Evolutionary conservation across 495 filamentous ascomycete genomes (phyloP).

Genomic region (Podospora pseudopauciseta): DNA sequence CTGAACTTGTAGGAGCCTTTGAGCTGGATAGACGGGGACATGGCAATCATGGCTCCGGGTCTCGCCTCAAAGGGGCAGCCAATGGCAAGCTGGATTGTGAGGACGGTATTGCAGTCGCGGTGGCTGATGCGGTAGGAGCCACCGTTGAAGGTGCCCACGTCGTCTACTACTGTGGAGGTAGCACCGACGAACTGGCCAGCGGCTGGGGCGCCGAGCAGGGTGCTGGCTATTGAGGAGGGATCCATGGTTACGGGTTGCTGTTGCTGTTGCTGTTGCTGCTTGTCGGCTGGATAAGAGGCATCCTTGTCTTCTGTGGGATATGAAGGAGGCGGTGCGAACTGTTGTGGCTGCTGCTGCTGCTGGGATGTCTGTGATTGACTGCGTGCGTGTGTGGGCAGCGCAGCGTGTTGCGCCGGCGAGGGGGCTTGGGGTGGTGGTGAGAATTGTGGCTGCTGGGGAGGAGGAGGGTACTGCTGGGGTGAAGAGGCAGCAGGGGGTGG

Average conservation of each 20-base stretch:
- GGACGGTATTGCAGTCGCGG: constrained; percentile 80
- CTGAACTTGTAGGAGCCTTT: constrained; percentile 77
- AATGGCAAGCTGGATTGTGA: constrained; percentile 86
- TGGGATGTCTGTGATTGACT: constrained; percentile 27
- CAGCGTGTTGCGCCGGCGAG: constrained; percentile 18
- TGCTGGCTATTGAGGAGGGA: constrained; percentile 26
- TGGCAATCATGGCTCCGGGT: constrained; percentile 88
- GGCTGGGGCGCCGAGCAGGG: constrained; percentile 32
- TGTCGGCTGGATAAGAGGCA: constrained; percentile 5
- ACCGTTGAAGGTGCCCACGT: constrained; percentile 92
- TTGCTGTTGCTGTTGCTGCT: constrained; percentile 21
- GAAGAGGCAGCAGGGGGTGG: neutral
- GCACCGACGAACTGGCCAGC: constrained; percentile 58
- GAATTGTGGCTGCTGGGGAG: constrained; percentile 26
- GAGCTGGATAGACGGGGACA: constrained; percentile 82
- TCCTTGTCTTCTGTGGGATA: constrained; percentile 16
- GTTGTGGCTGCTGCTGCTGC: constrained; percentile 33
- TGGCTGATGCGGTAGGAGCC: constrained; percentile 92
- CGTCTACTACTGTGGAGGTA: constrained; percentile 58
- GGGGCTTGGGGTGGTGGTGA: constrained; percentile 18
- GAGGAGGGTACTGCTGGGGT: constrained; percentile 35
- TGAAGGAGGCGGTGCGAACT: constrained; percentile 31
- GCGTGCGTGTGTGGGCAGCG: constrained; percentile 32
- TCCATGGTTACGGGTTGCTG: constrained; percentile 28
- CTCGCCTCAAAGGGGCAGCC: constrained; percentile 80